Evolutionary conservation across 305 asterid species (phyloP).

Genomic region (Withania somnifera): DNA sequence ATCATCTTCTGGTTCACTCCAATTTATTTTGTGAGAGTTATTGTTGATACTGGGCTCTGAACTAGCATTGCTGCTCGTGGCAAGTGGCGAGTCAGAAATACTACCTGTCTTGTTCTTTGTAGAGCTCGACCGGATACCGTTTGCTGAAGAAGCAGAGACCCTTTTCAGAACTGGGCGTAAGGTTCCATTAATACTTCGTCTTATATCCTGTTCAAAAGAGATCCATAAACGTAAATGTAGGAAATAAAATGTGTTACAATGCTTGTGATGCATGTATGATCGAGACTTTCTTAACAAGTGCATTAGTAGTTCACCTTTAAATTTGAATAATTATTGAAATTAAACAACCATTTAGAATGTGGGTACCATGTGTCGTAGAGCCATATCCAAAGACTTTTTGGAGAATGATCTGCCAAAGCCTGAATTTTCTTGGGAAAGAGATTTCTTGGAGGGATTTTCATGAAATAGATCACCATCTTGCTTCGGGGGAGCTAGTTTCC

Average conservation of each 20-base stretch:
- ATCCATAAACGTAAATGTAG: not conserved
- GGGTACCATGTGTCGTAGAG: constrained; percentile 80
- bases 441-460: constrained; percentile 4
- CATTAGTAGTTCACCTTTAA: not conserved
- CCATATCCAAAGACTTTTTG: constrained; percentile 80
- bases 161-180: constrained; percentile 6
- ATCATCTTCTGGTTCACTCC: constrained; percentile 13
- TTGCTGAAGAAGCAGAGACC: constrained; percentile 15
- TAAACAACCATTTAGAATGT: not conserved
- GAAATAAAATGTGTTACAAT: not conserved
- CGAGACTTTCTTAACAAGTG: not conserved
- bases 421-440: constrained; percentile 17
- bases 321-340: not conserved
- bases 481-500: constrained; percentile 13
- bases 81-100: constrained; percentile 14
- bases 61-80: constrained; percentile 30
- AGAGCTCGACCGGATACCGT: constrained; percentile 6
- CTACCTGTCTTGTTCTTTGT: constrained; percentile 8
- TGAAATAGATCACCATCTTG: not conserved
- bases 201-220: constrained; percentile 45
- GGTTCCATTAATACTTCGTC: constrained; percentile 18
- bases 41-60: constrained; percentile 28
- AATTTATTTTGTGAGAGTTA: constrained; percentile 18
- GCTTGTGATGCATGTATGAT: not conserved
- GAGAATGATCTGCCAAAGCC: constrained; percentile 84